Evolutionary conservation across 2,329 filamentous ascomycete genomes (phyloP), one percentile per base, ranked within the genome.

Genomic region (Colletotrichum endophyticum): DNA sequence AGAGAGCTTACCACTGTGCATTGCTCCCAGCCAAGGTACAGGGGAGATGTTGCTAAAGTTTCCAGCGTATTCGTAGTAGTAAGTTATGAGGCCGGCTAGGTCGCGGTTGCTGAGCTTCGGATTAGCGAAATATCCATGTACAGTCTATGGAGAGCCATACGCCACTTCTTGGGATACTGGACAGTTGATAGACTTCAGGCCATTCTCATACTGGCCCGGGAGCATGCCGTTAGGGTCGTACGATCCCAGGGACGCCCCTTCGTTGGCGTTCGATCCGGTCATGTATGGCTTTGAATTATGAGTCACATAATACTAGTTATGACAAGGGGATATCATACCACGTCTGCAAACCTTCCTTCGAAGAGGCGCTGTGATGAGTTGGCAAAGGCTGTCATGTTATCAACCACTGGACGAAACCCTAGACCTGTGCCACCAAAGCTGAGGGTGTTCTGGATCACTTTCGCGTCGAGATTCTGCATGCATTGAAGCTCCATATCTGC

Each of bases 51-150:
- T 85, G 22, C 81, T 81, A 71, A 84, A 87, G 72, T 86, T 87
- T 7, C 85, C 85, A 8, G 82, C 81, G 63, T 87, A 87, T 67
- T 85, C 82, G 76, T 86, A 87, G 25, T 85, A 83, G 74, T 86
- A 86, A 0, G 85, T 87, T 44, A 78, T 82, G 66, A 72, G 19
- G 4, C 70, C 70, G 8, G 61, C 63, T 15, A 30, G 2, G 8
- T 44, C 62, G 8, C 70, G 62, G 6, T 57, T 67, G 30, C 70
- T 72, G 27, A 28, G 22, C 56, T 53, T 53, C 0, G n/a, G 11
- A 22, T 53, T 22, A 53, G 44, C 44, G n/a, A 11, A 22, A 53
- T 22, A 2, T 11, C 12, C 44, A 53, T 22, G 12, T 53, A 53
- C 11, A 53, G n/a, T 53, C 44, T 53, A 13, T 12, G n/a, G n/a